Conservation (phyloP, 2,329 filamentous ascomycete genomes). For the Aureobasidium sp. region DNA sequence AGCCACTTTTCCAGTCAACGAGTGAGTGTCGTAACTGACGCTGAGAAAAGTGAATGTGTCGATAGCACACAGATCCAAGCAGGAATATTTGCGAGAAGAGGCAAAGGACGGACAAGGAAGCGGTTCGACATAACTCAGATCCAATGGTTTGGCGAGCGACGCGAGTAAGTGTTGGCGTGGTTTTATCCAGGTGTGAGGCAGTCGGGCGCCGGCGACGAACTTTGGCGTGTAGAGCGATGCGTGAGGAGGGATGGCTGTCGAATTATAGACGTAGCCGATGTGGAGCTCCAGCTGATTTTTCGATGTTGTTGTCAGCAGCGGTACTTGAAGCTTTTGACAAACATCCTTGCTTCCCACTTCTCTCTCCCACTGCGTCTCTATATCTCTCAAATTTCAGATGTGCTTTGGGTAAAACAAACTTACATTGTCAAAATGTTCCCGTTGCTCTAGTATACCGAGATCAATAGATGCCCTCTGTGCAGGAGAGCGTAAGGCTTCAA, state of each 20-base stretch:
- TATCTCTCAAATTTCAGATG: too few relatives aligned
- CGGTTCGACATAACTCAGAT: not conserved
- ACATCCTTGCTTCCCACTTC: too few relatives aligned
- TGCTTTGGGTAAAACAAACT: too few relatives aligned
- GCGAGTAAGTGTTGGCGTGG: not conserved
- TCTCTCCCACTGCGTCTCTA: too few relatives aligned
- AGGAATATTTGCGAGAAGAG: too few relatives aligned
- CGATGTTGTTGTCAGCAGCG: too few relatives aligned
- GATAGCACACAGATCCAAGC: not conserved
- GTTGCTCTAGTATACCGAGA: slow-evolving; percentile 29
- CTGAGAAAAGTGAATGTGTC: not conserved
- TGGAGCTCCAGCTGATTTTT: slow-evolving; percentile 30
- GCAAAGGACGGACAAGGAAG: not conserved
- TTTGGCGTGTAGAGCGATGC: slow-evolving; percentile 32
- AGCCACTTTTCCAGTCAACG: not conserved
- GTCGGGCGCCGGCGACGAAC: slow-evolving; percentile 32
- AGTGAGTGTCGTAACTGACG: not conserved
- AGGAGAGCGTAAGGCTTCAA: slow-evolving; percentile 25
- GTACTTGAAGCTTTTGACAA: too few relatives aligned
- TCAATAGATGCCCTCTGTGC: slow-evolving; percentile 26
- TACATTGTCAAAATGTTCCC: slow-evolving; percentile 36
- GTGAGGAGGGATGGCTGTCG: slow-evolving; percentile 25
- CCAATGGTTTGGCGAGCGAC: not conserved
- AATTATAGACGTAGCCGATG: slow-evolving; percentile 38
- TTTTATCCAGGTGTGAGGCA: slow-evolving; percentile 36